Base-by-base conservation (phyloP, 2,329 filamentous ascomycete genomes). In the Neopestalotiopsis rosae region DNA sequence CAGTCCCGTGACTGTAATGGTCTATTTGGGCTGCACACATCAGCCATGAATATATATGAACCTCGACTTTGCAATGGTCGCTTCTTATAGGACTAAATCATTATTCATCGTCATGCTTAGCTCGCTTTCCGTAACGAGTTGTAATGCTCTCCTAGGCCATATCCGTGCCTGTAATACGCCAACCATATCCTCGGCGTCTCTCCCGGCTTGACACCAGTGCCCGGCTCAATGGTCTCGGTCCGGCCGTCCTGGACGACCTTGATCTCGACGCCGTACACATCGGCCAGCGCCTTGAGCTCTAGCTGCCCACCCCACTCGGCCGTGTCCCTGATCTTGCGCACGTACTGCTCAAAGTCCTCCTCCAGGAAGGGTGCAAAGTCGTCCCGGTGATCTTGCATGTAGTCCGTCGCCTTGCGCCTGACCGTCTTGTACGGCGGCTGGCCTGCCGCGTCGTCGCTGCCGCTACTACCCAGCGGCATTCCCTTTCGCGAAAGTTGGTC, bases 271-370 rank as follows among this genome's bases (percentile, higher is more conserved):
- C 88, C 89, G 75, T 97, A 98, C 67, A 89, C 89, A 78, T 89
- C 91, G 65, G 95, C 93, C 78, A 99, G 85, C 30, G 96, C 96
- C 79, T 91, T 86, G 68, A 99, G 81, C 84, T 99, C 96, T 71
- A 98, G 81, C 84, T 98, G 94, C 0, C 96, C 96, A 64, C 96
- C 96, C 96, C 96, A 99, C 81, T 97, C 95, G 0, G 94, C 95
- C 63, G 95, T 98, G 69, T 96, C 90, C 71, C 91, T 84, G 70
- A 99, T 93, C 82, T 92, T 94, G 61, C 82, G 82, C 61, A 93
- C 86, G 79, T 98, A 97, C 9, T 83, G 83, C 3, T 88, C 88
- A 61, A 98, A 78, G 14, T 91, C 89, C 78, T 96, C 94, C 76
- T 97, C 95, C 73, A 97, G 83, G 77, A 98, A 99, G 0, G 93